Base-by-base conservation (phyloP, 306 rosid species). In the Lupinus albus region DNA sequence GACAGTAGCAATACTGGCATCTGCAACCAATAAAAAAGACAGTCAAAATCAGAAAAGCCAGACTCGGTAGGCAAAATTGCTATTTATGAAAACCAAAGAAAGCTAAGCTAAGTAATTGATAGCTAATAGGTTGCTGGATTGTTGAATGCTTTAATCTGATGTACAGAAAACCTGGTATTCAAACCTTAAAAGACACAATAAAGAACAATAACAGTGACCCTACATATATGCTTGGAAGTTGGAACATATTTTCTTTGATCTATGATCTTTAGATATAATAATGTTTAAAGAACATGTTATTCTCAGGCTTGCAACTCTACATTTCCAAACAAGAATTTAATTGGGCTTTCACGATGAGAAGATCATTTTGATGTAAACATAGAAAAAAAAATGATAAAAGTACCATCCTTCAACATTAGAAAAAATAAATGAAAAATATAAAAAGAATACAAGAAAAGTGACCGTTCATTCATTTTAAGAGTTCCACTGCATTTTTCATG, bases 1-100 rank as follows among this genome's bases (percentile, higher is more conserved):
- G 56, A 87, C 94, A 12, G 91, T 92, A 54, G 92, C 94, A 39
- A 89, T 84, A 52, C 83, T 76, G 6, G 95, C 97, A 76, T 89
- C 96, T 92, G 85, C 83, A 78, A 79, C 52, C 39, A 77, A 61
- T 45, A 78, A 49, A 20, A 75, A 25, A 55, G 1, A 65, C 66
- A 81, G 78, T 18, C 35, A 41, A 72, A 48, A 18, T 71, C 41
- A 79, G 65, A 54, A 50, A 14, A 55, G 11, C 4, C 8, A 14
- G 7, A 11, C 6, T 15, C 21, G 21, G 46, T 8, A 20, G 32
- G 3, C 50, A 74, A 25, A 61, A 44, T 10, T 72, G 57, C 39
- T 52, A 71, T 35, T 25, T 50, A 52, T 52, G 64, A 20, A 36
- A 61, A 39, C 60, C 4, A 44, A 36, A 60, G 14, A 67, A 65